Evolutionary conservation across 257 asterid species (phyloP).

Genomic region (Jasminum sambac): DNA sequence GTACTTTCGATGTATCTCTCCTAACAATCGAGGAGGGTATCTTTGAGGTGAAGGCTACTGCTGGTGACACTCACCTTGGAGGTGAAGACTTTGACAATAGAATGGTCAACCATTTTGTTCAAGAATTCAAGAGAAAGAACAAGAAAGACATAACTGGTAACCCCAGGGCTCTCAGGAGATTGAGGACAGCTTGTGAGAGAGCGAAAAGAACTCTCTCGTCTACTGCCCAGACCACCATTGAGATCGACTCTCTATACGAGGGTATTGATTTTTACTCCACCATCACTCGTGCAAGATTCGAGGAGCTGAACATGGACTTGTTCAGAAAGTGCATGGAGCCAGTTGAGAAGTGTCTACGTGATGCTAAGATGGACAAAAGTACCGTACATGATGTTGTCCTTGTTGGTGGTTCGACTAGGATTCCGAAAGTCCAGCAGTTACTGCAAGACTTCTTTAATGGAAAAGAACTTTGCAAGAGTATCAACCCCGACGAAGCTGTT

Average conservation of each 20-base stretch:
- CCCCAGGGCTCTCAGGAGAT: slow-evolving; percentile 7
- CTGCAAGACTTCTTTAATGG: slow-evolving; percentile 1
- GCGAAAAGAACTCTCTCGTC: slow-evolving; percentile 1
- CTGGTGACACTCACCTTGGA: slow-evolving; percentile 11
- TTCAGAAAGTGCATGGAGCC: slow-evolving; percentile 6
- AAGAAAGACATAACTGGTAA: slow-evolving; percentile 1
- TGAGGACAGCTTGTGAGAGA: slow-evolving; percentile 5
- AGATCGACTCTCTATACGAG: not conserved
- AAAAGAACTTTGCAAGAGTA: slow-evolving; percentile 1
- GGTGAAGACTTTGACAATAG: not conserved
- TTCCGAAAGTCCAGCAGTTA: not conserved
- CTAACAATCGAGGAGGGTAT: slow-evolving; percentile 1
- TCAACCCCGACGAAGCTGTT: slow-evolving; percentile 3
- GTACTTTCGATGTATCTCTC: slow-evolving; percentile 1
- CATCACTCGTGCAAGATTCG: slow-evolving; percentile 5
- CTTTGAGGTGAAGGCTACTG: slow-evolving; percentile 6
- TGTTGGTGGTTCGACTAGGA: slow-evolving; percentile 9
- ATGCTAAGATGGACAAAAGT: slow-evolving; percentile 6
- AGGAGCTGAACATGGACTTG: slow-evolving; percentile 5
- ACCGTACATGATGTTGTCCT: slow-evolving; percentile 3
- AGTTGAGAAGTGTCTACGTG: slow-evolving; percentile 4
- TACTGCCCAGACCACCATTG: not conserved
- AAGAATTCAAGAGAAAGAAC: slow-evolving; percentile 3
- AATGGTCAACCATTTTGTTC: slow-evolving; percentile 4
- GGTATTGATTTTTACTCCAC: slow-evolving; percentile 2